These are phyloP conservation scores for Diaporthe vaccinii DNA, from an alignment of 2,329 filamentous ascomycete species.

Conservation along the genomic window DNA sequence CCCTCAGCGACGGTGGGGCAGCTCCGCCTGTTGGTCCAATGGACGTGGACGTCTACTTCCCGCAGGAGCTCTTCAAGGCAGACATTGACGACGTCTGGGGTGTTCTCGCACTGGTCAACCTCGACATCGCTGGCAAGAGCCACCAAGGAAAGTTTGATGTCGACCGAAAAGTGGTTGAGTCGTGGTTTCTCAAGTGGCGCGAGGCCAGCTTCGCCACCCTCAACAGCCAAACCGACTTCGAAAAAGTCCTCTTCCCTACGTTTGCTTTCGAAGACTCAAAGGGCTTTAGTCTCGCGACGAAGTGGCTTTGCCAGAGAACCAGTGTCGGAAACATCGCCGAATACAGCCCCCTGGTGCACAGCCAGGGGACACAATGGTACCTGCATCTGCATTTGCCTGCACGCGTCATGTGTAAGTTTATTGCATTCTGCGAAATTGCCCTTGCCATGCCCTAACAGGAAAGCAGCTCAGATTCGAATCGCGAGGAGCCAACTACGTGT, in stretches of 20 bases:
- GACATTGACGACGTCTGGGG: slow-evolving; percentile 6
- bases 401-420: not conserved
- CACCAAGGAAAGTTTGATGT: not conserved
- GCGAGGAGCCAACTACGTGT: not conserved
- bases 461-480: not conserved
- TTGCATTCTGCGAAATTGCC: rapidly evolving
- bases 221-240: not conserved
- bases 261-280: not conserved
- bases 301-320: slow-evolving; percentile 9
- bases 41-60: not conserved
- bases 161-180: not conserved
- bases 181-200: not conserved
- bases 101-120: not conserved
- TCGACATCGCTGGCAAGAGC: not conserved
- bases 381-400: not conserved
- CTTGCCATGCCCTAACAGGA: not conserved
- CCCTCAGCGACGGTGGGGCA: too few species aligned
- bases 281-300: not conserved
- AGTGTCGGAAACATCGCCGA: slow-evolving; percentile 8
- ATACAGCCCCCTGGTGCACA: not conserved
- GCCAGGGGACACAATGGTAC: not conserved
- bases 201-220: not conserved
- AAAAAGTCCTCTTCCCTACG: not conserved
- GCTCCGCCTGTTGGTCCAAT: too few species aligned
- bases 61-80: not conserved